These are phyloP conservation scores for Malus hybrid DNA, from an alignment of 331 rosid species.

Conservation along the genomic window DNA sequence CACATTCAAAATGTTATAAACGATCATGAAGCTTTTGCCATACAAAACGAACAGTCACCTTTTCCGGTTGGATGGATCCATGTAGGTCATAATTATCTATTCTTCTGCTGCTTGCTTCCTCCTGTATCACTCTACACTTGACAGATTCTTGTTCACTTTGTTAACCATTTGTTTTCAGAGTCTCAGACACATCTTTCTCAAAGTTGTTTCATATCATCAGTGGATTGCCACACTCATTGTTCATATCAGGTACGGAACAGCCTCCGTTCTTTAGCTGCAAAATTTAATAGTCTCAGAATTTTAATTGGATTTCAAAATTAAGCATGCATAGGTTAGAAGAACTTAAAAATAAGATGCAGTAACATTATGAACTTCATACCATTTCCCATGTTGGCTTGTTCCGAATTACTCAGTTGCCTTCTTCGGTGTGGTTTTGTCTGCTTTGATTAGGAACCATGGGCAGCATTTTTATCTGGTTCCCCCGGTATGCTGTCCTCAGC, in stretches of 20 bases:
- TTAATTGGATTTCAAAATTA: background rate
- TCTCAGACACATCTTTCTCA: slow-evolving; percentile 80
- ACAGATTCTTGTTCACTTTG: background rate
- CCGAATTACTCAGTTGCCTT: background rate
- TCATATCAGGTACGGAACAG: slow-evolving; percentile 59
- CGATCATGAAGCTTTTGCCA: slow-evolving; percentile 68
- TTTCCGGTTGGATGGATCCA: slow-evolving; percentile 86
- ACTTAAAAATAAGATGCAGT: background rate
- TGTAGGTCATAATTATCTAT: slow-evolving; percentile 31
- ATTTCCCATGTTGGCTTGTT: background rate
- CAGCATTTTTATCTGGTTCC: background rate
- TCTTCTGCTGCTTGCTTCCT: background rate
- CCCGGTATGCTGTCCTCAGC: background rate
- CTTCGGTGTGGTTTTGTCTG: background rate
- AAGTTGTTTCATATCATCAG: slow-evolving; percentile 84
- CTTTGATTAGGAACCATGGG: background rate
- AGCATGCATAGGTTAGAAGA: background rate
- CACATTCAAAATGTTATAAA: slow-evolving; percentile 1
- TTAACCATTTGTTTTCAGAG: slow-evolving; percentile 10
- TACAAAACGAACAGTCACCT: slow-evolving; percentile 65
- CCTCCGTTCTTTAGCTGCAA: background rate
- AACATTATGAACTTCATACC: background rate
- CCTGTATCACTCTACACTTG: background rate
- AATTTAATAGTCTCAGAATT: too few species aligned
- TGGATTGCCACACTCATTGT: slow-evolving; percentile 82